phyloP scores from a whole-genome alignment of 108 stramenopile species.

The Skeletonema potamos region DNA sequence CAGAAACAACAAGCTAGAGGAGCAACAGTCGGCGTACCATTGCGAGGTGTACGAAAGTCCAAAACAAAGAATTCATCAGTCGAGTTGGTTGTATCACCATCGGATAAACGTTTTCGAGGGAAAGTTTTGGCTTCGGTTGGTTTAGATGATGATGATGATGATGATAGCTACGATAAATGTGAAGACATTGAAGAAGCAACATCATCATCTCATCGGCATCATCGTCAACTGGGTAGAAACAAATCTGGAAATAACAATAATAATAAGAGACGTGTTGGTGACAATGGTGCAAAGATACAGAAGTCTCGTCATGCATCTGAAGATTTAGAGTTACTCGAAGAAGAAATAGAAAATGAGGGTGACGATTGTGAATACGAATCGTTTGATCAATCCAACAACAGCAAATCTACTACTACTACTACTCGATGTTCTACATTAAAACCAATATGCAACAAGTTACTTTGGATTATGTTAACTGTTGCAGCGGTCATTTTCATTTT shows the following conservation, averaged over 20 bases:
- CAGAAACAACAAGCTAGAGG: background rate
- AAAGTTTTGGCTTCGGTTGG: conserved; percentile 15
- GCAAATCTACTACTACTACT: background rate
- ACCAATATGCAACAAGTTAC: conserved; percentile 5
- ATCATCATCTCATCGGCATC: background rate
- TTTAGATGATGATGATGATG: conserved; percentile 8
- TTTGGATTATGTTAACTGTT: conserved; percentile 1
- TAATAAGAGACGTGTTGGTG: background rate
- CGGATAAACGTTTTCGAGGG: background rate
- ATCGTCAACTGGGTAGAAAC: background rate
- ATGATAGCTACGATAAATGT: background rate
- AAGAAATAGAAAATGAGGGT: conserved; percentile 7
- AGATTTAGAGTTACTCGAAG: conserved; percentile 8
- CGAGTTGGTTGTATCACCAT: background rate
- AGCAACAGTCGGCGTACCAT: background rate
- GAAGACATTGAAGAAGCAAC: background rate
- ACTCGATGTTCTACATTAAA: background rate
- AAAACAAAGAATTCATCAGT: background rate
- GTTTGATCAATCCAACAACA: background rate
- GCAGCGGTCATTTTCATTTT: conserved; percentile 7
- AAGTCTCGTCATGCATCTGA: background rate
- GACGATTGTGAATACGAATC: conserved; percentile 6
- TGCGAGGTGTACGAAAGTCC: background rate
- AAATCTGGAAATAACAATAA: background rate
- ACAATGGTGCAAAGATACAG: background rate